Evolutionary conservation across 805 yeast species (phyloP), one percentile per base, ranked within the genome.

Genomic region (Wickerhamomyces subpelliculosus): DNA sequence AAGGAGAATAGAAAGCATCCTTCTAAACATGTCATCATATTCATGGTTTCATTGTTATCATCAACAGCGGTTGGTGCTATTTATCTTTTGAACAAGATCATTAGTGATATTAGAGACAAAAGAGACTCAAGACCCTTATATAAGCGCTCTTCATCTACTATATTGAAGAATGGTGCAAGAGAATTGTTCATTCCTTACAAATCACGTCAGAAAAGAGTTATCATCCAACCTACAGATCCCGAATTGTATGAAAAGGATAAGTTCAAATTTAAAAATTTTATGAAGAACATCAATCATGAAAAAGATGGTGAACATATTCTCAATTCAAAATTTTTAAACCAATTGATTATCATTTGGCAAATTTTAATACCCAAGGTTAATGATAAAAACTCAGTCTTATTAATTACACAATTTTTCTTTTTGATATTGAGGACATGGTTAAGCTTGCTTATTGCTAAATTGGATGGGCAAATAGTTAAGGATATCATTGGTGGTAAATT

Each of bases 381-480:
- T 42, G 77, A 84, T 45, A 78, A 75, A 51, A 86, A 85, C 52
- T 69, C 87, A 0, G 68, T 75, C 16, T 62, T 85, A 34, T 62
- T 89, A 31, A 58, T 75, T 3, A 67, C 85, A 8, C 96, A 89
- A 53, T 76, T 89, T 40, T 66, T 76, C 43, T 84, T 87, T 48
- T 68, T 89, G 29, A 66, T 86, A 18, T 68, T 86, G 46, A 70
- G 97, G 60, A 89, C 97, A 1, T 89, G 89, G 83, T 68, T 89
- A 42, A 82, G 93, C 22, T 68, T 89, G 39, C 63, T 88, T 41
- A 87, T 89, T 24, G 94, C 97, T 4, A 81, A 82, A 55, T 67
- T 89, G 36, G 97, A 89, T 58, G 97, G 96, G 51, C 90, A 84
- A 57, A 83, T 89, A 36, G 96, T 88, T 32, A 81, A 84, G 57